These are phyloP conservation scores for Trebouxia gelatinosa DNA, from an alignment of 163 green algal genomes.

Conservation along the genomic window DNA sequence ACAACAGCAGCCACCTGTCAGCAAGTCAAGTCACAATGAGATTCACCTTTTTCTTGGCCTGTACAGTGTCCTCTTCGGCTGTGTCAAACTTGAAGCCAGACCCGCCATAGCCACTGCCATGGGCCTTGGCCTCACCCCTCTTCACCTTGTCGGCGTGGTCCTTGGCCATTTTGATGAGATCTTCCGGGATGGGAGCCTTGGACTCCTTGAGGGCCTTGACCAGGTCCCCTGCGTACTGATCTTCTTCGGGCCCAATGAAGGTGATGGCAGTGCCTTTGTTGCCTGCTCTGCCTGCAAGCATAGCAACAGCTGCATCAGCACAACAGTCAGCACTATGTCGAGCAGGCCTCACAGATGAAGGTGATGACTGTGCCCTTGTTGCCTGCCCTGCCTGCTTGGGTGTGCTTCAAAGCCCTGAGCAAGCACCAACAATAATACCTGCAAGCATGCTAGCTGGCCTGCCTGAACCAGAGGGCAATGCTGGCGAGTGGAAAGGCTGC, in stretches of 20 bases:
- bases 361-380: constrained; percentile 93
- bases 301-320: neutral
- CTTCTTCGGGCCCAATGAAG: constrained; percentile 92
- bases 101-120: constrained; percentile 89
- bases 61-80: constrained; percentile 78
- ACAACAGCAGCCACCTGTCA: too few relatives aligned
- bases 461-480: constrained; percentile 27
- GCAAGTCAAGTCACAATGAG: too few relatives aligned
- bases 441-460: constrained; percentile 15
- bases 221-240: constrained; percentile 91
- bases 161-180: constrained; percentile 75
- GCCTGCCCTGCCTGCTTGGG: constrained; percentile 76
- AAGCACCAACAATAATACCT: neutral
- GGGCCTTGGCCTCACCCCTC: constrained; percentile 66
- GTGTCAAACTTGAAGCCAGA: constrained; percentile 95
- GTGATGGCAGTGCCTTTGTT: constrained; percentile 94
- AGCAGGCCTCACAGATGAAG: too few relatives aligned
- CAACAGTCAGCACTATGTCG: too few relatives aligned
- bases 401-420: constrained; percentile 6
- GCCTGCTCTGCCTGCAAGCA: constrained; percentile 76
- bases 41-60: constrained; percentile 55
- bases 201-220: constrained; percentile 91
- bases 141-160: constrained; percentile 15
- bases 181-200: constrained; percentile 71
- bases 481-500: constrained; percentile 16